Evolutionary conservation across 768 basidiomycete genomes (phyloP), one percentile per base, ranked within the genome.

Genomic region (Baorangia bicolor): DNA sequence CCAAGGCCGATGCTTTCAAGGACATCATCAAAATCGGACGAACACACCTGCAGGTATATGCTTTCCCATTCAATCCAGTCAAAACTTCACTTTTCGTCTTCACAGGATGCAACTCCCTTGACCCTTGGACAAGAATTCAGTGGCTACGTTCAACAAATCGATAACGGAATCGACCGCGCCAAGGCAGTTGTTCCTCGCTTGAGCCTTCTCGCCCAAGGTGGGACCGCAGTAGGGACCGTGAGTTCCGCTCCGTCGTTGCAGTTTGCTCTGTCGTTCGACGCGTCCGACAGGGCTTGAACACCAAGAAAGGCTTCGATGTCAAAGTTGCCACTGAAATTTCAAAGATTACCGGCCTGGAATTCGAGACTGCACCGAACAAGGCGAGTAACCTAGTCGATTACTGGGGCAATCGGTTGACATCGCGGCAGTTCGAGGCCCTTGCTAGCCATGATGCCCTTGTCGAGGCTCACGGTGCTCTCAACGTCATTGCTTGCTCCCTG

Each of bases 101-200:
- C 52, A 20, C 69, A 97, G 88, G 97, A 99, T 73, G 97, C 97
- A 4, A 98, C 97, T 0, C 97, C 97, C 13, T 75, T 99, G 62
- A 98, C 97, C 16, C 86, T 99, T 38, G 97, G 97, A 16, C 97
- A 98, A 77, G 97, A 99, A 76, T 98, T 99, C 76, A 92, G 90
- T 54, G 97, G 97, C 34, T 99, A 99, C 74, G 97, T 94, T 18
- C 91, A 94, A 70, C 97, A 99, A 74, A 72, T 98, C 53, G 78
- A 87, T 20, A 94, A 96, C 72, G 92, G 90, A 58, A 94, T 98
- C 61, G 88, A 84, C 49, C 86, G 97, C 44, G 80, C 93, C 49
- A 83, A 90, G 69, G 85, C 75, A 53, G 86, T 87, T 33, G 74
- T 99, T 50, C 94, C 95, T 42, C 87, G 96, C 44, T 70, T 98